A percentile compares a stretch with the other conserved stretches of the same genome.
These are phyloP conservation scores for Suzukiozyma palmioleophila DNA, from an alignment of 1,139 yeast species.

Conservation along the genomic window DNA sequence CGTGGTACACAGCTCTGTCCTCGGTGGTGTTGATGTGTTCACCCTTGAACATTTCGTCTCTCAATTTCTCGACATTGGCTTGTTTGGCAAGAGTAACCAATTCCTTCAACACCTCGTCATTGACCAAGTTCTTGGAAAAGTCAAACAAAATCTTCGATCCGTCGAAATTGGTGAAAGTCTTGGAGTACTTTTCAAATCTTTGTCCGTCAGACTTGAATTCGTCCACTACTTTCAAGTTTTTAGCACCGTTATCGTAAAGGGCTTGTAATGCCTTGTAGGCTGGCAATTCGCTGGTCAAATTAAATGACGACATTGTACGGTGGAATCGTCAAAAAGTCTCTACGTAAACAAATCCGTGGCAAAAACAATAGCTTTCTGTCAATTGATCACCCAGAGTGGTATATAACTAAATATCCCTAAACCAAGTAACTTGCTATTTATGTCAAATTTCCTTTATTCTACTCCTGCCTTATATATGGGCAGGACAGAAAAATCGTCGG, in stretches of 20 bases:
- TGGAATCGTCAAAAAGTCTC: not conserved
- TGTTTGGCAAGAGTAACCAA: slow-evolving; percentile 82
- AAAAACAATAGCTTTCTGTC: too few relatives aligned
- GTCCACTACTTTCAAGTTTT: slow-evolving; percentile 65
- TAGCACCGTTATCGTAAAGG: slow-evolving; percentile 63
- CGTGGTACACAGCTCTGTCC: slow-evolving; percentile 94
- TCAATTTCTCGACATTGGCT: slow-evolving; percentile 79
- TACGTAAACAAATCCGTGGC: too few relatives aligned
- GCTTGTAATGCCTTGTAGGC: slow-evolving; percentile 80
- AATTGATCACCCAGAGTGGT: too few relatives aligned
- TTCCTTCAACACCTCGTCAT: slow-evolving; percentile 69
- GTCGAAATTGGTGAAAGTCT: slow-evolving; percentile 76
- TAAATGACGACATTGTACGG: slow-evolving; percentile 38
- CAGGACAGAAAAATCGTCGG: too few relatives aligned
- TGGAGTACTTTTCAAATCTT: slow-evolving; percentile 72
- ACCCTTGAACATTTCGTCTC: slow-evolving; percentile 90
- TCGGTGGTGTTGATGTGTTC: slow-evolving; percentile 93
- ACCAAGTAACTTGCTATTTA: too few relatives aligned
- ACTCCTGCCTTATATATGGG: too few relatives aligned
- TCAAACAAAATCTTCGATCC: slow-evolving; percentile 88
- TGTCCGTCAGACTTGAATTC: slow-evolving; percentile 71
- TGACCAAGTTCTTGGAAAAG: slow-evolving; percentile 88
- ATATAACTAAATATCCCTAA: too few relatives aligned
- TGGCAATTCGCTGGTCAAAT: slow-evolving; percentile 69
- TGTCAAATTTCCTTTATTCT: too few relatives aligned